These are phyloP conservation scores for Eimeria brunetti DNA, from an alignment of 169 alveolate genomes.

Conservation along the genomic window DNA sequence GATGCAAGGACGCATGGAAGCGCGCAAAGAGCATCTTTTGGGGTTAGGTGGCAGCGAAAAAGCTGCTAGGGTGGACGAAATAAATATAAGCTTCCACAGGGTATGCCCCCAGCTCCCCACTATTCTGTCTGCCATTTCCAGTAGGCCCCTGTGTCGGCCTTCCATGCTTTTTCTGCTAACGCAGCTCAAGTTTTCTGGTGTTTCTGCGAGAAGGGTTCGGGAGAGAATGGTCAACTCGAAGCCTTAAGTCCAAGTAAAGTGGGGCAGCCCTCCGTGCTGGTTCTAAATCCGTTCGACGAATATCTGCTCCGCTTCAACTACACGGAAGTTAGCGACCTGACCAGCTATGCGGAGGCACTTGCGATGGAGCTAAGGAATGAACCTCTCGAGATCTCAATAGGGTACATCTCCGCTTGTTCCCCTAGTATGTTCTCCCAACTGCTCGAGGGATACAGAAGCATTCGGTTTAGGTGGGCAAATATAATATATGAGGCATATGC, in stretches of 20 bases:
- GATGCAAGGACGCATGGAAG: neutral
- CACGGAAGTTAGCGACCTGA: constrained; percentile 75
- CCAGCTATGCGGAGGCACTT: constrained; percentile 61
- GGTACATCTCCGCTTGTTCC: neutral
- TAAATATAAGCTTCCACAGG: neutral
- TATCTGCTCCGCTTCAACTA: constrained; percentile 70
- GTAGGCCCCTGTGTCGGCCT: neutral
- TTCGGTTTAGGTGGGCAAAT: neutral
- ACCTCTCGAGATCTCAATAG: constrained; percentile 37
- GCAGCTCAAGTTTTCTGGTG: neutral
- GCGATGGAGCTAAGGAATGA: constrained; percentile 53
- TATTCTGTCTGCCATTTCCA: neutral
- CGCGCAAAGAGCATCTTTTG: constrained; percentile 26
- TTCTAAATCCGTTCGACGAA: constrained; percentile 61
- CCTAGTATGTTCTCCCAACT: neutral
- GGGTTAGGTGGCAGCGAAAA: neutral
- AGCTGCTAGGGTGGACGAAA: neutral
- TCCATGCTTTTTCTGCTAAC: neutral
- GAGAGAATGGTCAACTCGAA: neutral
- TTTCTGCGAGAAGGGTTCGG: neutral
- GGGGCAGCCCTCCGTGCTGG: constrained; percentile 25
- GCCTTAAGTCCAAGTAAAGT: neutral
- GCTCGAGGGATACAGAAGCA: neutral
- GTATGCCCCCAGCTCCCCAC: neutral
- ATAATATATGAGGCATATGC: neutral